These are phyloP conservation scores for Tricholoma furcatifolium DNA, from an alignment of 768 basidiomycete genomes.

Conservation along the genomic window DNA sequence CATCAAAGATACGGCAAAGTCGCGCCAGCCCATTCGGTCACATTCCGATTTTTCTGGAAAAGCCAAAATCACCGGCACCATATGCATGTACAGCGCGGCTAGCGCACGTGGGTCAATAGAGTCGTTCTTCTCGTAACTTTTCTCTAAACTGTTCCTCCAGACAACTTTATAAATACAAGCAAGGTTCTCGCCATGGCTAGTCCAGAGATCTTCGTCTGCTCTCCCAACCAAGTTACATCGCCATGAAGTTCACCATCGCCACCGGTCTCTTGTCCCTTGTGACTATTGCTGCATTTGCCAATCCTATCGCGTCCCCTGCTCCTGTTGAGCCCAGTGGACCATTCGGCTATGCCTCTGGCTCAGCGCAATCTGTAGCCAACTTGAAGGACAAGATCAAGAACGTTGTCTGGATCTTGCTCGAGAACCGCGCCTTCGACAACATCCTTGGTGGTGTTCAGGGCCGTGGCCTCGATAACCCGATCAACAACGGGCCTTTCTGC, in stretches of 20 bases:
- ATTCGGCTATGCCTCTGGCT: constrained; percentile 1
- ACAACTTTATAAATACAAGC: neutral
- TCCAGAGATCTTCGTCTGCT: neutral
- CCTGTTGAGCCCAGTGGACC: neutral
- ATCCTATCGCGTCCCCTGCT: neutral
- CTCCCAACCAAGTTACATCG: neutral
- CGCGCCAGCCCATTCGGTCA: neutral
- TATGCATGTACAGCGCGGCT: neutral
- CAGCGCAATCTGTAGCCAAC: neutral
- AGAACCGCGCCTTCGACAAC: constrained; percentile 30
- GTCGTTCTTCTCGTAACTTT: neutral
- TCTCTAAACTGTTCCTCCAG: neutral
- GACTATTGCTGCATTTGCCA: neutral
- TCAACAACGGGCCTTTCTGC: constrained; percentile 20
- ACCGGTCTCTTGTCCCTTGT: neutral
- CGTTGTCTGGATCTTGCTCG: constrained; percentile 25
- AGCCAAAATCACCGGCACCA: neutral
- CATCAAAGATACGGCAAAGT: neutral
- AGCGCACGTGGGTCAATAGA: neutral
- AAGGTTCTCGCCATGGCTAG: neutral
- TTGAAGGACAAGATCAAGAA: constrained; percentile 17
- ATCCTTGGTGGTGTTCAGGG: constrained; percentile 24
- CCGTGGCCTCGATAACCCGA: constrained; percentile 19
- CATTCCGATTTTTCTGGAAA: too few species aligned
- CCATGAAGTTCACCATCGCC: neutral